Percentiles rank a stretch among this genome's conserved stretches.
Conservation (phyloP, 1,139 yeast genomes). For the Lodderomyces jiufengensis region DNA sequence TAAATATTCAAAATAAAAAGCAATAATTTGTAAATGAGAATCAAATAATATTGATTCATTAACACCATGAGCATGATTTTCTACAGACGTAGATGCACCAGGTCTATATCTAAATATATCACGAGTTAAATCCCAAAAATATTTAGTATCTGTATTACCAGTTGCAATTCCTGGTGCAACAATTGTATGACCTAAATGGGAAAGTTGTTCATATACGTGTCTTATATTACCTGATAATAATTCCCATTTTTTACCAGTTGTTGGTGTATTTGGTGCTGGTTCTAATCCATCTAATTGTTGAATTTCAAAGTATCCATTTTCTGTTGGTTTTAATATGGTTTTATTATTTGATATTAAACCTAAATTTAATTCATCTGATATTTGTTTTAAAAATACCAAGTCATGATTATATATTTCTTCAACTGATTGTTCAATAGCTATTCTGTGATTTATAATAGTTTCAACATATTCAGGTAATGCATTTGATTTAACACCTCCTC, state of each 20-base stretch:
- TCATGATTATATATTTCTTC: conserved; percentile 37
- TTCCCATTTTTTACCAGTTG: conserved; percentile 47
- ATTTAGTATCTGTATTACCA: conserved; percentile 37
- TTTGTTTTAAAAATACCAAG: conserved; percentile 23
- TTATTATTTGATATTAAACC: conserved; percentile 38
- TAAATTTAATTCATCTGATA: conserved; percentile 25
- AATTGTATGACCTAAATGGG: conserved; percentile 22
- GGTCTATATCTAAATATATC: conserved; percentile 33
- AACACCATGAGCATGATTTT: conserved; percentile 30
- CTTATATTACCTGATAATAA: conserved; percentile 52
- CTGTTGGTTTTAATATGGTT: conserved; percentile 22
- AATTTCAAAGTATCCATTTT: conserved; percentile 42
- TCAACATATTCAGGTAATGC: conserved; percentile 34
- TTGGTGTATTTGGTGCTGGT: conserved; percentile 57
- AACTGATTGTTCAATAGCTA: conserved; percentile 28
- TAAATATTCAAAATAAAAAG: conserved; percentile 49
- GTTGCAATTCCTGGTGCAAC: conserved; percentile 31
- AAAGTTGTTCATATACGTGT: conserved; percentile 48
- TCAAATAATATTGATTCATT: conserved; percentile 31
- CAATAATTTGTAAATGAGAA: conserved; percentile 22
- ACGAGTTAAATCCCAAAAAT: conserved; percentile 31
- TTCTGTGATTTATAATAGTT: conserved; percentile 29
- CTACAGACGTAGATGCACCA: conserved; percentile 18
- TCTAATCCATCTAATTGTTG: conserved; percentile 30
- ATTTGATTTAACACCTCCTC: conserved; percentile 35